Evolutionary conservation across 2,329 filamentous ascomycete genomes (phyloP), one percentile per base, ranked within the genome.

Genomic region (Westerdykella ornata): DNA sequence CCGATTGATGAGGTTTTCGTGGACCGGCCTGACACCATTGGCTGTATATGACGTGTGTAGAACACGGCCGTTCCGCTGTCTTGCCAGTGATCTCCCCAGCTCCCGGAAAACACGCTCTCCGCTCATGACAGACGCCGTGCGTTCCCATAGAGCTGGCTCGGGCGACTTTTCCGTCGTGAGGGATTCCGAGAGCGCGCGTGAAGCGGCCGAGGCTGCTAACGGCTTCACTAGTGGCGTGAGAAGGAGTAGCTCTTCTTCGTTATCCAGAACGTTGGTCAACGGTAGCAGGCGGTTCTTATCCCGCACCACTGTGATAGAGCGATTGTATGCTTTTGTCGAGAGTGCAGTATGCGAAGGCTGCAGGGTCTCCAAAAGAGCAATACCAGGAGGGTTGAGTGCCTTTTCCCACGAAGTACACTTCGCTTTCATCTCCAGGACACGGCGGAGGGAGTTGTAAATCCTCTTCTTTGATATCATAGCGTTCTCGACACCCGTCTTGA

Each of bases 1-100:
- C 53, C 88, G 77, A 51, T 89, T 85, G 61, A 96, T 94, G 14
- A 96, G 73, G 48, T 90, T 92, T 57, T 97, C 90, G 60, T 97
- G 90, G 1, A 95, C 85, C 64, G 89, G 89, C 29, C 89, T 77
- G 3, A 97, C 83, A 12, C 89, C 89, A 53, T 95, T 94, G 1
- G 88, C 86, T 0, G 90, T 96, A 60, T 97, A 97, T 11, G 89
- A 96, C 1, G 90, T 95, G 63, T 97, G 88, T 13, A 96, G 71
- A 5, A 96, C 79, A 56, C 92, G 86, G 15, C 89, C 88, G 52
- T 85, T 88, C 16, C 89, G 76, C 49, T 88, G 85, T 39, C 90
- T 77, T 9, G 90, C 89, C n/a, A 97, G 71, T 5, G 86, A 87
- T 53, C 87, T 80, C 1, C 90, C 90, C 17, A 97, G 75, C 60